These are phyloP conservation scores for Penicillium soppii DNA, from an alignment of 495 filamentous ascomycete genomes.

Conservation along the genomic window DNA sequence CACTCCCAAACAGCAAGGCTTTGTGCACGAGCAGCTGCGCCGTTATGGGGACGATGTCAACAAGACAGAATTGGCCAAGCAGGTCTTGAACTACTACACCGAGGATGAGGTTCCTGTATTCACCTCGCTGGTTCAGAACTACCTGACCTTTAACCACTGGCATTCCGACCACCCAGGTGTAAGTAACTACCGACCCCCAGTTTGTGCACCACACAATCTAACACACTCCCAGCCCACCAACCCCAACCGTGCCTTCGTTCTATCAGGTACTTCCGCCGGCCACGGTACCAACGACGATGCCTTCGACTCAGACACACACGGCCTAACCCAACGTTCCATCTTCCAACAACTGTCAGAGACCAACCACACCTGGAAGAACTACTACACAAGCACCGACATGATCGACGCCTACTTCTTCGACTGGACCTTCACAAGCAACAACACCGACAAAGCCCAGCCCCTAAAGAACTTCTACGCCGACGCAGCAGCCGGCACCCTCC, in stretches of 20 bases:
- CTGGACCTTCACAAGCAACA: constrained; percentile 40
- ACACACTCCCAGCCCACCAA: constrained; percentile 36
- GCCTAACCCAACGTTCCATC: constrained; percentile 42
- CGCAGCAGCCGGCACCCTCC: constrained; percentile 36
- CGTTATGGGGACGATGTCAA: constrained; percentile 30
- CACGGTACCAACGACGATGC: constrained; percentile 46
- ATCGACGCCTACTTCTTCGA: constrained; percentile 37
- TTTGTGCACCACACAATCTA: constrained; percentile 3
- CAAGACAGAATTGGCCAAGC: constrained; percentile 34
- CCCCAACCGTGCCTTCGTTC: constrained; percentile 48
- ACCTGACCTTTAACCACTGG: constrained; percentile 53
- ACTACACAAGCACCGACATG: constrained; percentile 37
- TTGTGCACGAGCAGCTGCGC: constrained; percentile 48
- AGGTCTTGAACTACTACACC: constrained; percentile 54
- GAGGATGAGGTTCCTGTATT: constrained; percentile 49
- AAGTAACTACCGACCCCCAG: constrained; percentile 12
- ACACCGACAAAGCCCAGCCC: constrained; percentile 32
- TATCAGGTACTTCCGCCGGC: constrained; percentile 46
- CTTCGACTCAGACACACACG: constrained; percentile 33
- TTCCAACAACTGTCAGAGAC: constrained; percentile 49
- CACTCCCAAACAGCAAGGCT: constrained; percentile 39
- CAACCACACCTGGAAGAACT: constrained; percentile 50
- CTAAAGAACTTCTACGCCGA: constrained; percentile 38
- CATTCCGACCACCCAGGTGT: constrained; percentile 49
- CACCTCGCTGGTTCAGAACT: constrained; percentile 48